Percentiles rank a stretch among this genome's conserved stretches.
Evolutionary conservation across 495 filamentous ascomycete genomes (phyloP).

Genomic region (Saxispiralis lemnorum): DNA sequence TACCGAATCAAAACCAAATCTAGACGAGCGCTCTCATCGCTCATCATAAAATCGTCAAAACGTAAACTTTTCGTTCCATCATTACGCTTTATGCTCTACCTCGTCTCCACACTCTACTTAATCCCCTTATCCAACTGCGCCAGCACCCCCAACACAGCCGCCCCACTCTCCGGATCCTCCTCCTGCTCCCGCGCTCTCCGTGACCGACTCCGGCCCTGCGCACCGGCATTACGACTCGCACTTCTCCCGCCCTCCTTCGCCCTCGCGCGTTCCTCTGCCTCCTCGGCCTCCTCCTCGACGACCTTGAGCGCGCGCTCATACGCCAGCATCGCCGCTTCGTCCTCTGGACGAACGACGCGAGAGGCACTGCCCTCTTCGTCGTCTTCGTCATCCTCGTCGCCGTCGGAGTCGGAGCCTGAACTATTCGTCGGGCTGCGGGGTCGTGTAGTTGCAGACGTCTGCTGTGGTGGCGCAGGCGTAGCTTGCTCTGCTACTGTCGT

Average conservation of each 20-base stretch:
- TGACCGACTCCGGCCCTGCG: constrained; percentile 2
- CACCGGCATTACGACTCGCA: background rate
- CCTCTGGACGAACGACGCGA: constrained; percentile 7
- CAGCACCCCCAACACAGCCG: constrained; percentile 11
- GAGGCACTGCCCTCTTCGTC: constrained; percentile 1
- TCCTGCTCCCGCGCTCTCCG: background rate
- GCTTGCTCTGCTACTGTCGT: too few species aligned
- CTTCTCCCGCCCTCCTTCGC: constrained; percentile 8
- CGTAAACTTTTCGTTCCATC: too few species aligned
- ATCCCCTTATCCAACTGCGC: constrained; percentile 14
- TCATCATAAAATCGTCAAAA: too few species aligned
- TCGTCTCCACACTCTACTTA: constrained; percentile 5
- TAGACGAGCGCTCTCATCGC: too few species aligned
- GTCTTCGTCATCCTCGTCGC: constrained; percentile 2
- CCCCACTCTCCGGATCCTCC: constrained; percentile 9
- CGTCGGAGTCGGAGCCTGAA: constrained; percentile 3
- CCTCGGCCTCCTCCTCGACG: constrained; percentile 12
- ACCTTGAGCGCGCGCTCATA: constrained; percentile 14
- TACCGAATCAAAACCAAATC: too few species aligned
- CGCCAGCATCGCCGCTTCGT: constrained; percentile 13
- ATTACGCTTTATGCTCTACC: background rate
- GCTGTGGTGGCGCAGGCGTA: too few species aligned
- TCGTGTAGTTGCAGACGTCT: background rate
- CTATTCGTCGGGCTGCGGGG: constrained; percentile 3
- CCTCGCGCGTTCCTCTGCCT: constrained; percentile 8